Percentiles rank a stretch among this genome's conserved stretches.
Conservation (phyloP, 148 eudicot species). For the Persicaria tinctoria region DNA sequence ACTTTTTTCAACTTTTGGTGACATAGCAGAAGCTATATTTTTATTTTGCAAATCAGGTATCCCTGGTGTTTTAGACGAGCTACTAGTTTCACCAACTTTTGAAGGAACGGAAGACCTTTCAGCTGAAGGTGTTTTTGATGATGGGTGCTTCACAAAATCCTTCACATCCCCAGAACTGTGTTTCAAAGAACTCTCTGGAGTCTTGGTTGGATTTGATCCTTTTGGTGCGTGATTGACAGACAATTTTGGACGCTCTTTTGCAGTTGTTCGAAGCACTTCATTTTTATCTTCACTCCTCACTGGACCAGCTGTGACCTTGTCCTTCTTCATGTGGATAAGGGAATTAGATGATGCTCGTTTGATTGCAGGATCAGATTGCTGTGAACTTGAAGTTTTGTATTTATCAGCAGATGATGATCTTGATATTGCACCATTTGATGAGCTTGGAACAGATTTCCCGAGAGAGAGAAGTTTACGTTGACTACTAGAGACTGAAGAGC, state of each 20-base stretch:
- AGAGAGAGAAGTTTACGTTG: constrained; percentile 38
- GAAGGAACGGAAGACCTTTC: constrained; percentile 26
- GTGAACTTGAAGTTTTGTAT: constrained; percentile 26
- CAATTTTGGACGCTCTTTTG: constrained; percentile 50
- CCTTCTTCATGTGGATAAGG: constrained; percentile 36
- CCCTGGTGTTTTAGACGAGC: constrained; percentile 35
- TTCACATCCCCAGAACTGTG: constrained; percentile 43
- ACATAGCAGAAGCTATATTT: constrained; percentile 34
- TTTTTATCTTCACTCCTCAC: constrained; percentile 31
- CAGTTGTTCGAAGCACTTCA: constrained; percentile 36
- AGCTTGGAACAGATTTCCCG: constrained; percentile 38
- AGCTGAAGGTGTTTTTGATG: constrained; percentile 42
- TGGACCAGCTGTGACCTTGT: constrained; percentile 22
- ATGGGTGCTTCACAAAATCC: constrained; percentile 32
- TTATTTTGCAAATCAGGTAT: constrained; percentile 35
- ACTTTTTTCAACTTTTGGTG: constrained; percentile 48
- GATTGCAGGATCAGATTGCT: constrained; percentile 22
- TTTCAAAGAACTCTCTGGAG: constrained; percentile 34
- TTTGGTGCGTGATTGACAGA: constrained; percentile 32
- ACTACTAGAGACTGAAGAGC: constrained; percentile 27
- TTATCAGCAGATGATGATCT: constrained; percentile 44
- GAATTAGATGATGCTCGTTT: constrained; percentile 35
- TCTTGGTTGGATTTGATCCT: constrained; percentile 39
- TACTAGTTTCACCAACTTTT: constrained; percentile 36
- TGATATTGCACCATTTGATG: constrained; percentile 27